Evolutionary conservation across 495 filamentous ascomycete species (phyloP), one percentile per base, ranked within the genome.

Genomic region (Hypomontagnella submonticulosa): DNA sequence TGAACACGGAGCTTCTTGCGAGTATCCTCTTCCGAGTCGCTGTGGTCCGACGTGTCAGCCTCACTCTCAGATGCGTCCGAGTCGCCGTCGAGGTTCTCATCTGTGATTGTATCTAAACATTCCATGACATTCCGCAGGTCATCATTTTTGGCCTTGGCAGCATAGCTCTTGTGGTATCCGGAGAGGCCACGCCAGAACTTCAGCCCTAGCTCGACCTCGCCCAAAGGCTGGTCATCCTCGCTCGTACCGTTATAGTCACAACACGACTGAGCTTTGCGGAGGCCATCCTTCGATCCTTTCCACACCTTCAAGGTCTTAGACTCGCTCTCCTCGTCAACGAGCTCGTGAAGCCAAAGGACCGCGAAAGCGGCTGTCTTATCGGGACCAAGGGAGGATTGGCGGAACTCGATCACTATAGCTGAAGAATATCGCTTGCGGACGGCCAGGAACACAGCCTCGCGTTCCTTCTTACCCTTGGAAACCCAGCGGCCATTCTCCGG

Each of bases 341-440:
- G 76, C 23, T 88, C 84, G 42, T 84, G 82, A 11, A 91, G 79
- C 89, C 89, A 91, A 6, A 90, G 71, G 3, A 90, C 76, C 0
- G 83, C 87, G 48, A 90, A 85, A 0, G 85, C 89, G 0, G 83
- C 74, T 0, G 83, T 86, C 27, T 82, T 83, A 48, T 88, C 85
- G 0, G 73, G 64, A 18, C 81, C 73, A 0, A 86, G 36, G 10
- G 74, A 76, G 12, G 79, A 81, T 61, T 83, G 75, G 11, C 70
- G 77, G 67, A 90, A 90, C 62, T 90, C 84, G 18, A 90, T 67
- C n/a, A 88, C 75, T 33, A 89, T 66, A 20, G 83, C 77, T 3
- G 82, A 81, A 18, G 78, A 67, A 68, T 90, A 89, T 19, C 89
- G 85, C 57, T 89, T 87, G 9, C 81, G 79, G 0, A 89, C 83